These are phyloP conservation scores for Bassia scoparia DNA, from an alignment of 148 eudicot species.

Conservation along the genomic window DNA sequence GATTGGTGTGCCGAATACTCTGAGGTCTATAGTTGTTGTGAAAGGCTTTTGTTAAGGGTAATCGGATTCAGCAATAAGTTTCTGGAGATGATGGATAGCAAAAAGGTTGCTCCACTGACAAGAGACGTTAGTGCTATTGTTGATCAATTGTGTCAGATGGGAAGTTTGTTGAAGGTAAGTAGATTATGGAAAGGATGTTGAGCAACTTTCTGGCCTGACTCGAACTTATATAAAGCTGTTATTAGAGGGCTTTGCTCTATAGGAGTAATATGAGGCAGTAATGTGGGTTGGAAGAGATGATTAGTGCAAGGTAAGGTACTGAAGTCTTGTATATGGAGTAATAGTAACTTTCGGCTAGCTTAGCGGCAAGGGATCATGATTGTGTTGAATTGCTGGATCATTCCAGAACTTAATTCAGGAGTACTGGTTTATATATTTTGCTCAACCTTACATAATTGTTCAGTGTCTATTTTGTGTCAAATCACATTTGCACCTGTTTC, in stretches of 20 bases:
- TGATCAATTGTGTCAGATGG: slow-evolving; percentile 64
- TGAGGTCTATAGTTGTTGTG: slow-evolving; percentile 45
- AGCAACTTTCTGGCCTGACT: slow-evolving; percentile 52
- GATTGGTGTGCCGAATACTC: slow-evolving; percentile 67
- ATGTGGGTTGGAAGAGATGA: slow-evolving; percentile 96
- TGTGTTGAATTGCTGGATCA: slow-evolving; percentile 24
- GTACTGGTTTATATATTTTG: not conserved
- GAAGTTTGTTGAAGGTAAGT: slow-evolving; percentile 57
- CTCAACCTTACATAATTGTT: not conserved
- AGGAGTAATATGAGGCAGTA: slow-evolving; percentile 55
- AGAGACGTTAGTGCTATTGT: slow-evolving; percentile 57
- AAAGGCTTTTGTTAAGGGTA: slow-evolving; percentile 54
- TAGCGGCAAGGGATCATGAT: slow-evolving; percentile 22
- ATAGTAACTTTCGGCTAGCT: slow-evolving; percentile 48
- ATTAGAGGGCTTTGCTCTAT: slow-evolving; percentile 65
- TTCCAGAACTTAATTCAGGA: slow-evolving; percentile 1
- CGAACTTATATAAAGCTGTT: slow-evolving; percentile 35
- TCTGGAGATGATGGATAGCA: slow-evolving; percentile 67
- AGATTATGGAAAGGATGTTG: slow-evolving; percentile 61
- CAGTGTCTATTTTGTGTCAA: no score
- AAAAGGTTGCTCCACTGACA: slow-evolving; percentile 53
- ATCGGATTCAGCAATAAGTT: slow-evolving; percentile 42
- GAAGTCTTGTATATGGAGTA: slow-evolving; percentile 47
- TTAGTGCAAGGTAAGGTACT: slow-evolving; percentile 67
- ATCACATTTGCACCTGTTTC: no score